Evolutionary conservation across 257 asterid genomes (phyloP).

Genomic region (Solanum pinnatisectum): DNA sequence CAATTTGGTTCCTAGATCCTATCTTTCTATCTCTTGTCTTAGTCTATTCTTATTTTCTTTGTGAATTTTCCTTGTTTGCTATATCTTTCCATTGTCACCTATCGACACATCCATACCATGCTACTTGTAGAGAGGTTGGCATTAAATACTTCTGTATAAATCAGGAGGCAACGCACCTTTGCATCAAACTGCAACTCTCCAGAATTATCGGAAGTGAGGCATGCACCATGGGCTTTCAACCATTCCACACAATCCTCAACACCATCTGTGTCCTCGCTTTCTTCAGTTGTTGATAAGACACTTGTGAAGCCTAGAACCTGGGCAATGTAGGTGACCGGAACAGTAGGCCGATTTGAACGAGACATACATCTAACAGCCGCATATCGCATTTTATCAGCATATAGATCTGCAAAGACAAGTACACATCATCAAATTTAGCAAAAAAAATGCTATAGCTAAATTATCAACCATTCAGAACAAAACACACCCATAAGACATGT

Average conservation of each 20-base stretch:
- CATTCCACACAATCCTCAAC: slow-evolving; percentile 88
- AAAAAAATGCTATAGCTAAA: not conserved
- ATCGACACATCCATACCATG: not conserved
- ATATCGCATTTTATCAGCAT: slow-evolving; percentile 96
- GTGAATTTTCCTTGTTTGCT: not conserved
- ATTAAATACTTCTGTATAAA: not conserved
- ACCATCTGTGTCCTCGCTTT: slow-evolving; percentile 47
- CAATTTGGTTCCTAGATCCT: not conserved
- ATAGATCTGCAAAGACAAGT: slow-evolving; percentile 51
- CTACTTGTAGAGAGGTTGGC: not conserved
- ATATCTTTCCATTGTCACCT: not conserved
- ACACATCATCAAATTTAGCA: not conserved
- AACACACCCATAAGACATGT: slow-evolving; percentile 74
- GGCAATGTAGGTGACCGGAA: slow-evolving; percentile 71
- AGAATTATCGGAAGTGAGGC: slow-evolving; percentile 52
- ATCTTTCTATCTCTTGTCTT: not conserved
- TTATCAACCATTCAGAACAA: not conserved
- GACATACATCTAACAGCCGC: slow-evolving; percentile 85
- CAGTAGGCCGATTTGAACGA: slow-evolving; percentile 93
- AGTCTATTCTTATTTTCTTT: not conserved
- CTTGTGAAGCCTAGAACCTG: slow-evolving; percentile 69
- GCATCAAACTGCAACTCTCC: slow-evolving; percentile 77
- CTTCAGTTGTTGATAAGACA: slow-evolving; percentile 35
- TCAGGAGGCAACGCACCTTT: slow-evolving; percentile 39
- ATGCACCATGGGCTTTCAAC: slow-evolving; percentile 94